These are phyloP conservation scores for Cryptosporidium sp. DNA, from an alignment of 169 alveolate genomes.

Conservation along the genomic window DNA sequence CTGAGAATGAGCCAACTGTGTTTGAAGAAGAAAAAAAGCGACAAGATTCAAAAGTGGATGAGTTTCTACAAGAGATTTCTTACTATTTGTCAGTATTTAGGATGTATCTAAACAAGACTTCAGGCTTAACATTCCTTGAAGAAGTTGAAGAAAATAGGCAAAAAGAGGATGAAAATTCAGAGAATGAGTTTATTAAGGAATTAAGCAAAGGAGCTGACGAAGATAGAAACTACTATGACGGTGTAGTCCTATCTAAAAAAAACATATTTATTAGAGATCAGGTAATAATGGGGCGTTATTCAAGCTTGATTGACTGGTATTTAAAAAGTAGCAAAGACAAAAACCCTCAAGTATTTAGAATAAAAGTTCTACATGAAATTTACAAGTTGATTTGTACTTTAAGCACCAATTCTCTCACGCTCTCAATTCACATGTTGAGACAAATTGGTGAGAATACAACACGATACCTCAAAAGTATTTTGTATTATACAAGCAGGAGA, in stretches of 20 bases:
- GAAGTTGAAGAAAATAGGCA: background rate
- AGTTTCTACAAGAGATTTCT: conserved; percentile 21
- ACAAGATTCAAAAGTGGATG: background rate
- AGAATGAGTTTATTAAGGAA: background rate
- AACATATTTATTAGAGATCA: conserved; percentile 25
- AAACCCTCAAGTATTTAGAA: background rate
- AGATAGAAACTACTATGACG: background rate
- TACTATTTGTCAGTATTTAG: conserved; percentile 40
- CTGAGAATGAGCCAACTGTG: background rate
- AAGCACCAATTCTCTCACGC: conserved; percentile 80
- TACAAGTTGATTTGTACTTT: conserved; percentile 81
- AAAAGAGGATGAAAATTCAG: background rate
- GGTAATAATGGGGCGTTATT: conserved; percentile 35
- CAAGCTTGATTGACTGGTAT: conserved; percentile 39
- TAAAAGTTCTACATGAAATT: conserved; percentile 33
- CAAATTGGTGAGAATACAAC: conserved; percentile 80
- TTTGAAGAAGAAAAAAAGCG: background rate
- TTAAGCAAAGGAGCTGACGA: background rate
- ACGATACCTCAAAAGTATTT: conserved; percentile 74
- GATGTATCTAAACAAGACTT: background rate
- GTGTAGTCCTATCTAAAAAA: background rate
- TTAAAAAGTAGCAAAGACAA: background rate
- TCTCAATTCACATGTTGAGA: conserved; percentile 83
- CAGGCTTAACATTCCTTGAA: background rate
- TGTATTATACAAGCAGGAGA: conserved; percentile 80